Base-by-base conservation (phyloP, 768 basidiomycete species). In the Trametes cinnabarina region DNA sequence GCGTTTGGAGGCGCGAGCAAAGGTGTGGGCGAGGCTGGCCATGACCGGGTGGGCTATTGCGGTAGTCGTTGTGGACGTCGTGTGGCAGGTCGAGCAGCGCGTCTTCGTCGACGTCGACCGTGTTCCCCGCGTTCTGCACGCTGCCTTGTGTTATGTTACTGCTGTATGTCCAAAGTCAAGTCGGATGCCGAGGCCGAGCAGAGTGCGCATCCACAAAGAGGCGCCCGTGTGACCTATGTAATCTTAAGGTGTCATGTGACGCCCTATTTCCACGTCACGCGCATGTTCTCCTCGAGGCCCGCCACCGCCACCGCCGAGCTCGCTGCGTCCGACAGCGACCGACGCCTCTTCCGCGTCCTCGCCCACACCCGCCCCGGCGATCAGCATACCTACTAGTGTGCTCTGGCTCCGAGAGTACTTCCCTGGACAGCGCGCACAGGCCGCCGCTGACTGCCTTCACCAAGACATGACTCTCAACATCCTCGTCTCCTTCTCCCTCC, bases 401-500 rank as follows among this genome's bases (percentile, higher is more conserved):
- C 30, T 57, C 34, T 53, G 51, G 44, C 30, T 57, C 34, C 49
- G 51, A 58, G 51, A 47, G 51, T 28, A 25, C 11, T 17, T 43
- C 10, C 30, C 30, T 2, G 30, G 0, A 37, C 48, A 23, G 51
- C 59, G 47, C 15, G 51, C 56, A 20, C 19, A 51, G 51, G 56
- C 57, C 47, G 34, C 51, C 41, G 30, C 30, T 32, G 30, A 32
- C 30, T 32, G 30, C 30, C 30, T 32, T 32, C 30, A 32, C 30
- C 7, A 32, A 32, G 30, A 32, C 30, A 79, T 79, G 77, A 68
- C 74, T 22, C 66, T 75, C 22, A 67, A 69, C 55, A 63, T 78
- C 35, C 67, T 79, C 50, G 73, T 70, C 46, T 77, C 71, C 17
- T 65, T 75, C 52, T 71, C 73, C 47, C 68, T 79, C 30, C 68